Base-by-base conservation (phyloP, 2,329 filamentous ascomycete genomes). In the Ophiostoma sp. region DNA sequence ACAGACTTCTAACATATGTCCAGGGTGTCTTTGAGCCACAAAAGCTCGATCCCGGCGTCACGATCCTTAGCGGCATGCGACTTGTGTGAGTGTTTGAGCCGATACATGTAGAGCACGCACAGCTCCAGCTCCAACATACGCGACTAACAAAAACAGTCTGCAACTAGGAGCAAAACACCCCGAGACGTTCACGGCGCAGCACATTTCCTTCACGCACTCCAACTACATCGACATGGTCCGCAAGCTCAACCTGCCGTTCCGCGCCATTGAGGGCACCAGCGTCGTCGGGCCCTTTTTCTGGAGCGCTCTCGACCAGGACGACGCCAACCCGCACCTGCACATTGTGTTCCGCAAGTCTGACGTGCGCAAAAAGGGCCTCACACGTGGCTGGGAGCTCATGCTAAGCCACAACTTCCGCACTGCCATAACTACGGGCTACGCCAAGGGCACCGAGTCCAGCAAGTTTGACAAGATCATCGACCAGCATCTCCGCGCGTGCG, bases 341-440 rank as follows among this genome's bases (percentile, higher is more conserved):
- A 84, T 88, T 72, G 81, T 88, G 69, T 86, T 85, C 74, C 83
- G 86, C 72, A 88, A 88, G 76, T 87, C 84, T n/a, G 86, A 88
- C 73, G 86, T 88, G 45, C 83, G 84, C 66, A 88, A 88, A 75
- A 87, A 85, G 77, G 85, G 85, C 70, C 81, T 80, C 73, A 88
- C 86, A 16, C 83, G 86, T 68, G 86, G 86, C 62, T 88, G 85
- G 85, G 86, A 88, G 76, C 79, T 87, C 68, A 86, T 86, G 79
- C 81, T 88, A 49, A 86, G 84, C 3, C 80, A 88, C 75, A 81
- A 80, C 64, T 83, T 87, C 76, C 78, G 76, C 12, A 83, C 81
- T 2, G 77, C 78, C 71, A 81, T 87, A 71, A 88, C 86, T 1
- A 84, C 83, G 2, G 86, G 86, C 67, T 88, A 81, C 75, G 80